Evolutionary conservation across 805 yeast species (phyloP).

Genomic region (Kodamaea leandrae): DNA sequence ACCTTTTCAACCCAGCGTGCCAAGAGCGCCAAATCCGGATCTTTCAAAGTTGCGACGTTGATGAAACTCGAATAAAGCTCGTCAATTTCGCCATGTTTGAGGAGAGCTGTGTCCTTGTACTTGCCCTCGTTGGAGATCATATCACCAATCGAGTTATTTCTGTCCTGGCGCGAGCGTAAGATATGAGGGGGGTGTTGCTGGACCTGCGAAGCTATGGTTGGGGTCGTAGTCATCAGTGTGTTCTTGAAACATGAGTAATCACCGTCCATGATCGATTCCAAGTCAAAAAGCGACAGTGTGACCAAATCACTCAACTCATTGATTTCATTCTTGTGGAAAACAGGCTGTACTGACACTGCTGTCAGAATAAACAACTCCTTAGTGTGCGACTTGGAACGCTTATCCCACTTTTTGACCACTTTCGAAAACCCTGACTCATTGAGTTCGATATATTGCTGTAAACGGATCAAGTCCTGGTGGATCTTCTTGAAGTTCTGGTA

Average conservation of each 20-base stretch:
- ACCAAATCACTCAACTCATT: slow-evolving; percentile 79
- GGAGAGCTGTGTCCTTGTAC: slow-evolving; percentile 11
- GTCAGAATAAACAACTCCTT: slow-evolving; percentile 88
- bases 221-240: slow-evolving; percentile 1
- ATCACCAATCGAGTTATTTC: slow-evolving; percentile 12
- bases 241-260: slow-evolving; percentile 33
- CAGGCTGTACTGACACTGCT: slow-evolving; percentile 95
- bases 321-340: slow-evolving; percentile 85
- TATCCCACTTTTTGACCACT: slow-evolving; percentile 97
- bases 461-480: slow-evolving; percentile 79
- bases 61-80: slow-evolving; percentile 71
- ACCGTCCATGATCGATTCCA: slow-evolving; percentile 58
- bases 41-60: slow-evolving; percentile 46
- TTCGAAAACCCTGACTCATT: slow-evolving; percentile 96
- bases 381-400: slow-evolving; percentile 89
- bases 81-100: slow-evolving; percentile 53
- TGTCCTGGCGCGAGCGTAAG: slow-evolving; percentile 6
- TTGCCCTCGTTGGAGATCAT: slow-evolving; percentile 11
- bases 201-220: slow-evolving; percentile 5
- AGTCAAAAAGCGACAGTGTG: slow-evolving; percentile 63
- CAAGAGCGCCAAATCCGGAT: slow-evolving; percentile 35
- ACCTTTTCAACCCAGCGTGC: slow-evolving; percentile 42
- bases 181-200: slow-evolving; percentile 1
- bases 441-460: slow-evolving; percentile 91
- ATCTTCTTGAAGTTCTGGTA: slow-evolving; percentile 88